Conservation (phyloP, 1,139 yeast genomes). For the Meyerozyma smithsonii region DNA sequence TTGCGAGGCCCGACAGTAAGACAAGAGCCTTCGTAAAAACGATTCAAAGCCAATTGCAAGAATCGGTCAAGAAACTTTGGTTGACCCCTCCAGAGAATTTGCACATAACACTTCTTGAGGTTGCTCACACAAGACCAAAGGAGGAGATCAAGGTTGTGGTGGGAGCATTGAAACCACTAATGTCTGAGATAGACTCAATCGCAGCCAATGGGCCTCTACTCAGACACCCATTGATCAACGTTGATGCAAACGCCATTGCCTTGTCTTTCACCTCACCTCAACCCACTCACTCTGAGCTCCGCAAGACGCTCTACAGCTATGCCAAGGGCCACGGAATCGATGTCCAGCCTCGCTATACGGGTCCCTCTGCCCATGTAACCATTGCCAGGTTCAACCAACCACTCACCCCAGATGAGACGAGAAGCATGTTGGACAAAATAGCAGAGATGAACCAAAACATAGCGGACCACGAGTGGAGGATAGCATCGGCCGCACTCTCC, state of each 20-base stretch:
- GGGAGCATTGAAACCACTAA: not conserved
- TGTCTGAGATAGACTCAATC: not conserved
- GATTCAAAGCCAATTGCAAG: not conserved
- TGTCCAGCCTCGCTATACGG: not conserved
- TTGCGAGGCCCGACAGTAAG: not conserved
- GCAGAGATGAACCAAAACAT: not conserved
- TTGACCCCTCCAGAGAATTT: not conserved
- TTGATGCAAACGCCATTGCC: not conserved
- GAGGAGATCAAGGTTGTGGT: not conserved
- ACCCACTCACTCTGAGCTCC: not conserved
- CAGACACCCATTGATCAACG: not conserved
- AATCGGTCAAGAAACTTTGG: not conserved
- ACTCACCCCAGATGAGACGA: not conserved
- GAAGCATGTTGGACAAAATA: not conserved
- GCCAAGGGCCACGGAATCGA: not conserved
- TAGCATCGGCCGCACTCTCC: not conserved
- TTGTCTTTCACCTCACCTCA: not conserved
- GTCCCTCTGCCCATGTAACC: constrained; percentile 1
- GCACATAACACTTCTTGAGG: not conserved
- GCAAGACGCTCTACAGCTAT: not conserved
- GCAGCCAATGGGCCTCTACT: not conserved
- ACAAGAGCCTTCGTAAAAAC: not conserved
- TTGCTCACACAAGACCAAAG: not conserved
- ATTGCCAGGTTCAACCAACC: not conserved
- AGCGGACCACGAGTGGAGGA: not conserved